These are phyloP conservation scores for Linum trigynum DNA, from an alignment of 345 rosid genomes.

Conservation along the genomic window DNA sequence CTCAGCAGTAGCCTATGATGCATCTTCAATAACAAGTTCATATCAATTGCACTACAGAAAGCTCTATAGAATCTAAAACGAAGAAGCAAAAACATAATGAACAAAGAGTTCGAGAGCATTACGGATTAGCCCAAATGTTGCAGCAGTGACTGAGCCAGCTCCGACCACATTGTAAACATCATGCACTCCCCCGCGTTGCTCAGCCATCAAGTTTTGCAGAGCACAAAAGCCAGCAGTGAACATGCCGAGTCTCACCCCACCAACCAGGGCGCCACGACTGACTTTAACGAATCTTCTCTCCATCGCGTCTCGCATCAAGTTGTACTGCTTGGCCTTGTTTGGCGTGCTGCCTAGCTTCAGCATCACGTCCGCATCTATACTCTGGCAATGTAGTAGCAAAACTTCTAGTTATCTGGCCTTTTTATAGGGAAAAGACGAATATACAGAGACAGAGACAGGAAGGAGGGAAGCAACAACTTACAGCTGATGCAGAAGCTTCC, in stretches of 20 bases:
- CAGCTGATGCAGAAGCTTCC: too few species aligned
- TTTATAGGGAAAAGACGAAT: too few species aligned
- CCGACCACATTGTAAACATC: constrained; percentile 77
- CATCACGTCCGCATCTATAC: constrained; percentile 95
- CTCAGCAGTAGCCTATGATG: neutral
- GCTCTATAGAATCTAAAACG: neutral
- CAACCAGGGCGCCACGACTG: constrained; percentile 80
- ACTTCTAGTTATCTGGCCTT: too few species aligned
- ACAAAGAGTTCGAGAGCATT: constrained; percentile 8
- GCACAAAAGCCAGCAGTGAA: constrained; percentile 77
- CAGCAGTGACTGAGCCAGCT: constrained; percentile 94
- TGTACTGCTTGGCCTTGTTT: constrained; percentile 76
- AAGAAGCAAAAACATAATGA: neutral
- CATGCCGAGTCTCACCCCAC: constrained; percentile 87
- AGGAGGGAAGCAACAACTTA: too few species aligned
- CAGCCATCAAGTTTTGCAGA: constrained; percentile 70
- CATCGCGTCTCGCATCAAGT: constrained; percentile 92
- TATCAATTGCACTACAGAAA: neutral
- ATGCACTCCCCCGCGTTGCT: constrained; percentile 56
- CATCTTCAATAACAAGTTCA: neutral
- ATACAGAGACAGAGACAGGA: too few species aligned
- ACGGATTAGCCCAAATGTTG: constrained; percentile 77
- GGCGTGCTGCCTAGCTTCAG: constrained; percentile 92
- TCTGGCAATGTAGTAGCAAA: constrained; percentile 25
- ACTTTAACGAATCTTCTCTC: constrained; percentile 80